These are phyloP conservation scores for Shiraia bambusicola DNA, from an alignment of 2,329 filamentous ascomycete genomes.

Conservation along the genomic window DNA sequence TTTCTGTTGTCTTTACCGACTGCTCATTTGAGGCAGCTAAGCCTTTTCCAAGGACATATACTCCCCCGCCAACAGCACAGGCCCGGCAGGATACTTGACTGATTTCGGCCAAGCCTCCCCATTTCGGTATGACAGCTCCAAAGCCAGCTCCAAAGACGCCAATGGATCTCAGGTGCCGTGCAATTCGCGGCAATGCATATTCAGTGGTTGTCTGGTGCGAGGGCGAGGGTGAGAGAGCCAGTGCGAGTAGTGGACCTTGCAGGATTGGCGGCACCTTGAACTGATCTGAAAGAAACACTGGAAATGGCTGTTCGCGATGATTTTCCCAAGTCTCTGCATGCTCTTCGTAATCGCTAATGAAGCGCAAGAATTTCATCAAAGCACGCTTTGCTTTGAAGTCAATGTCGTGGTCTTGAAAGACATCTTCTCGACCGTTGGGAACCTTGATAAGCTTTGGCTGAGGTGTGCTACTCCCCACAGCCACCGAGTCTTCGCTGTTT, in stretches of 20 bases:
- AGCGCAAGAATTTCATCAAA: slow-evolving; percentile 92
- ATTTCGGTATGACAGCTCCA: slow-evolving; percentile 86
- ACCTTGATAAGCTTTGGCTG: slow-evolving; percentile 62
- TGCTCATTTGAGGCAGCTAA: slow-evolving; percentile 43
- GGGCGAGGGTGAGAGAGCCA: slow-evolving; percentile 71
- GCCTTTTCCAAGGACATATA: slow-evolving; percentile 81
- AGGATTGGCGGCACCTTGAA: slow-evolving; percentile 63
- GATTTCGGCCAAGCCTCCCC: slow-evolving; percentile 86
- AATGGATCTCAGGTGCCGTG: slow-evolving; percentile 80
- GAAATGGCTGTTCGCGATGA: slow-evolving; percentile 57
- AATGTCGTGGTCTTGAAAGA: slow-evolving; percentile 77
- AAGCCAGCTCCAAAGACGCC: slow-evolving; percentile 88
- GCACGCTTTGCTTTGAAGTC: slow-evolving; percentile 78
- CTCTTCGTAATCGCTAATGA: slow-evolving; percentile 71
- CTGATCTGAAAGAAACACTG: slow-evolving; percentile 58
- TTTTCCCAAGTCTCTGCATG: slow-evolving; percentile 61
- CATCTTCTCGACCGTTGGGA: slow-evolving; percentile 86
- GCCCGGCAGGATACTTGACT: slow-evolving; percentile 90
- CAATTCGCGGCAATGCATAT: slow-evolving; percentile 71
- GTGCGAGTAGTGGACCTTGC: slow-evolving; percentile 64
- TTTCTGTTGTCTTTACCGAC: slow-evolving; percentile 6
- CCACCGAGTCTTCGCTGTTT: slow-evolving; percentile 3
- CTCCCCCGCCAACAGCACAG: slow-evolving; percentile 83
- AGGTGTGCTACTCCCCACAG: neutral
- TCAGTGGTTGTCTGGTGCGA: slow-evolving; percentile 60